phyloP scores from a whole-genome alignment of 108 stramenopile genomes.

The Fistulifera pelliculosa region DNA sequence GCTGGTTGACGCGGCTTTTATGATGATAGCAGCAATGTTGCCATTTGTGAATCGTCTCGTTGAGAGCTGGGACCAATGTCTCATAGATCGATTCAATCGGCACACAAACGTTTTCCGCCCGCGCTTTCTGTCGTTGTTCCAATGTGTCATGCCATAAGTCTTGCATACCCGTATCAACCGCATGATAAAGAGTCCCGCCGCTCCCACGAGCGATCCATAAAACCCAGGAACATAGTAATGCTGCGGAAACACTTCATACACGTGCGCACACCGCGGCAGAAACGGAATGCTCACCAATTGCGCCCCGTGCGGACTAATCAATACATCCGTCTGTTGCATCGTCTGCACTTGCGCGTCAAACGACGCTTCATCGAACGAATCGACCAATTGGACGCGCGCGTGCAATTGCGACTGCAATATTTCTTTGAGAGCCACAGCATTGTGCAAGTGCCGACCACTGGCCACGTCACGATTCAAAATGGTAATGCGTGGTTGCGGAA shows the following conservation, averaged over 20 bases:
- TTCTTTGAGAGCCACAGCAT: not conserved
- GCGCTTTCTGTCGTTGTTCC: no score
- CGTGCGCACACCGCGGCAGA: conserved; percentile 8
- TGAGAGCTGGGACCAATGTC: no score
- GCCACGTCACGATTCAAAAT: not conserved
- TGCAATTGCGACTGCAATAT: not conserved
- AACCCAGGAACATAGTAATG: conserved; percentile 7
- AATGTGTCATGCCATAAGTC: no score
- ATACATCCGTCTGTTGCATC: conserved; percentile 3
- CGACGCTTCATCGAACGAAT: conserved; percentile 1
- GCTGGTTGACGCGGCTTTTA: no score
- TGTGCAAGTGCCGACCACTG: not conserved
- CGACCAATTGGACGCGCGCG: not conserved
- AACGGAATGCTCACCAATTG: conserved; percentile 16
- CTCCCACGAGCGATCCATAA: conserved; percentile 7
- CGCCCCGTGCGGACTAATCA: conserved; percentile 20
- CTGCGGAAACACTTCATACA: conserved; percentile 18
- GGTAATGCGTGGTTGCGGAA: not conserved
- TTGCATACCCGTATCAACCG: no score
- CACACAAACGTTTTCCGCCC: no score
- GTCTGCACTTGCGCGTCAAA: conserved; percentile 5
- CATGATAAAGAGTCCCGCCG: not conserved
- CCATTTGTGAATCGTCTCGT: no score
- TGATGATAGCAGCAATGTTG: no score
- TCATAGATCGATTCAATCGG: no score